A percentile compares a stretch with the other conserved stretches of the same genome.
Conservation (phyloP, 2,329 filamentous ascomycete genomes). For the Aureobasidium musti region DNA sequence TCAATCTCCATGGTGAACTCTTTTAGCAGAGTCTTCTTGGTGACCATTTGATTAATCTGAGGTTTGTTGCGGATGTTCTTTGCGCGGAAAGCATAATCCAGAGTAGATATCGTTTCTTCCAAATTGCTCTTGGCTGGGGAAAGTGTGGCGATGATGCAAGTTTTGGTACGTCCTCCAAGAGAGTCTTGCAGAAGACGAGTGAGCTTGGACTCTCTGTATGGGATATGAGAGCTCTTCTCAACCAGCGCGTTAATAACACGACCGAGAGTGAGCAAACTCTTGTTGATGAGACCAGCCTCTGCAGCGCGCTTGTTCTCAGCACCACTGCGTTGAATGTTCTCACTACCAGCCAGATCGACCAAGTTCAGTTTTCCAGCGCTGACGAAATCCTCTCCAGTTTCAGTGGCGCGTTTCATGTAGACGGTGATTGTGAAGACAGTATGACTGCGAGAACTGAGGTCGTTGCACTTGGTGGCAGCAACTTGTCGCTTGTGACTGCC, state of each 20-base stretch:
- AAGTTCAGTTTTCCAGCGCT: slow-evolving; percentile 93
- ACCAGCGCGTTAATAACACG: slow-evolving; percentile 97
- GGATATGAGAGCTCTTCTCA: slow-evolving; percentile 86
- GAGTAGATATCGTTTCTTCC: slow-evolving; percentile 95
- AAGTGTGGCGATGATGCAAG: slow-evolving; percentile 96
- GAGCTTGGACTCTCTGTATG: slow-evolving; percentile 91
- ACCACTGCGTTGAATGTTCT: slow-evolving; percentile 95
- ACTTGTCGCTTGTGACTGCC: slow-evolving; percentile 95
- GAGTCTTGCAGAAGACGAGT: slow-evolving; percentile 95
- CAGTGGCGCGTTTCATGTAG: slow-evolving; percentile 77
- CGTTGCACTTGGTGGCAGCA: slow-evolving; percentile 99
- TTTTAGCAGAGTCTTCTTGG: slow-evolving; percentile 86
- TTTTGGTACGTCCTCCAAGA: slow-evolving; percentile 91
- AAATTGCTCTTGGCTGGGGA: slow-evolving; percentile 93
- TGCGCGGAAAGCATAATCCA: slow-evolving; percentile 95
- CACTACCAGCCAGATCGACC: slow-evolving; percentile 93
- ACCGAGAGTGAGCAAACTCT: slow-evolving; percentile 90
- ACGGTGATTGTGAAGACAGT: slow-evolving; percentile 97
- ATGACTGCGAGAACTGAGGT: slow-evolving; percentile 93
- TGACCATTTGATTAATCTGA: slow-evolving; percentile 86
- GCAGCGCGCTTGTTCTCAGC: slow-evolving; percentile 97
- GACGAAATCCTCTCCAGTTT: slow-evolving; percentile 85
- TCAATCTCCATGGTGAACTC: slow-evolving; percentile 94
- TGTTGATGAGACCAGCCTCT: slow-evolving; percentile 97
- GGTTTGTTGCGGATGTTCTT: slow-evolving; percentile 99